Conservation (phyloP, 371 early-diverging fungal species). For the Mortierella polycephala region DNA sequence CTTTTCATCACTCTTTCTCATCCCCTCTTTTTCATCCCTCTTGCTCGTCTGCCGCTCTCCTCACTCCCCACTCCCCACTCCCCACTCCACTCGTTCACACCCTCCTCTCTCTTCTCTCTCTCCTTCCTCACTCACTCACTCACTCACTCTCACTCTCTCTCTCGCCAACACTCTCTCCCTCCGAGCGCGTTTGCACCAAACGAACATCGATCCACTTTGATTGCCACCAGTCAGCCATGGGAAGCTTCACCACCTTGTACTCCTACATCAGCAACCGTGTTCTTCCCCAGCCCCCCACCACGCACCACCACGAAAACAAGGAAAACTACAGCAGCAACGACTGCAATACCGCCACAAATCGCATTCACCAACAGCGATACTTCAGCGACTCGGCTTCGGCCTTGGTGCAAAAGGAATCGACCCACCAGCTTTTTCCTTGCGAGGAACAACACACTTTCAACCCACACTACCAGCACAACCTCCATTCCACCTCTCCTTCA, state of each 20-base stretch:
- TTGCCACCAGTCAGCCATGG: slow-evolving; percentile 17
- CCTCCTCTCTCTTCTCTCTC: background rate
- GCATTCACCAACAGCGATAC: slow-evolving; percentile 13
- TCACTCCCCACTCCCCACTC: slow-evolving; percentile 1
- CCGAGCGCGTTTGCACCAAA: slow-evolving; percentile 1
- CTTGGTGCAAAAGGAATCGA: slow-evolving; percentile 21
- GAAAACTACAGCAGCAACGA: slow-evolving; percentile 2
- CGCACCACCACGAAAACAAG: background rate
- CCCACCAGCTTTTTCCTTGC: slow-evolving; percentile 41
- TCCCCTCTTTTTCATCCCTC: background rate
- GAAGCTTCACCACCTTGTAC: slow-evolving; percentile 40
- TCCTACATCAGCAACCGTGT: slow-evolving; percentile 38
- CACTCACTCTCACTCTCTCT: background rate
- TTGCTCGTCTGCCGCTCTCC: background rate
- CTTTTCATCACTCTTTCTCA: background rate
- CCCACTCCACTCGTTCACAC: background rate
- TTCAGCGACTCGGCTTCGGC: slow-evolving; percentile 22
- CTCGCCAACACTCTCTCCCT: background rate
- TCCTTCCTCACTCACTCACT: background rate
- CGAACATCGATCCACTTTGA: background rate
- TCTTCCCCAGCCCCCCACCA: slow-evolving; percentile 9
- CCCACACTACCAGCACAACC: slow-evolving; percentile 50
- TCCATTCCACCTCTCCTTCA: slow-evolving; percentile 24
- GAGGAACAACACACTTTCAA: slow-evolving; percentile 44
- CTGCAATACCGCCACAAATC: background rate